Percentiles rank a stretch among this genome's conserved stretches.
Evolutionary conservation across 371 early-diverging fungal species (phyloP).

Genomic region (Rhizopus stolonifer): DNA sequence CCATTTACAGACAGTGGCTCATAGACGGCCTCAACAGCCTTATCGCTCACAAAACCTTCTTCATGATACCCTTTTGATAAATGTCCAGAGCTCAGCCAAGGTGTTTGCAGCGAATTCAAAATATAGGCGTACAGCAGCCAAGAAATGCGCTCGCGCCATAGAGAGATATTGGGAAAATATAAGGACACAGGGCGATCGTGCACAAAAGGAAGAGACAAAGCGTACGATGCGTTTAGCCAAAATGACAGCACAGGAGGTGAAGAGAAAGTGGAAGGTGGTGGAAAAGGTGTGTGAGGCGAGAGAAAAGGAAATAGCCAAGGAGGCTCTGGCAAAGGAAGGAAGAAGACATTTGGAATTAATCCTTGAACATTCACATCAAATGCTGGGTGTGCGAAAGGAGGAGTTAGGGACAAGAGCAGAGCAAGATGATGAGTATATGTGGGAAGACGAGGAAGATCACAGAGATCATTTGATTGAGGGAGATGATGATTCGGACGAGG

Average conservation of each 20-base stretch:
- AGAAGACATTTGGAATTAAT: slow-evolving; percentile 66
- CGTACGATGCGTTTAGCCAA: slow-evolving; percentile 61
- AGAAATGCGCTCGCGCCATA: slow-evolving; percentile 60
- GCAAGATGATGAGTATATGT: slow-evolving; percentile 27
- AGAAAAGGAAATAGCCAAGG: slow-evolving; percentile 57
- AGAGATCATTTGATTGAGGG: slow-evolving; percentile 38
- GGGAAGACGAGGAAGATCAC: slow-evolving; percentile 22
- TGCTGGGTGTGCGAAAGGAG: slow-evolving; percentile 68
- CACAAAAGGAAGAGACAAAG: slow-evolving; percentile 52
- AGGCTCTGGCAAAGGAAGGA: slow-evolving; percentile 62
- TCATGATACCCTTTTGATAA: slow-evolving; percentile 38
- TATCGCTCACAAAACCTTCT: slow-evolving; percentile 19
- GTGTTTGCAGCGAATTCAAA: slow-evolving; percentile 42
- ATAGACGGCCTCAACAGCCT: slow-evolving; percentile 40
- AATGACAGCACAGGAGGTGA: slow-evolving; percentile 63
- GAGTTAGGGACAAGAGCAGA: slow-evolving; percentile 29
- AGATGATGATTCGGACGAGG: slow-evolving; percentile 30
- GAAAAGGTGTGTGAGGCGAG: slow-evolving; percentile 61
- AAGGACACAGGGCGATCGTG: slow-evolving; percentile 52
- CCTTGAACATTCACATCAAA: slow-evolving; percentile 70
- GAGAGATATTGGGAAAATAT: slow-evolving; percentile 56
- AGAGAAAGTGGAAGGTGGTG: slow-evolving; percentile 67
- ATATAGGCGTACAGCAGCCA: slow-evolving; percentile 48
- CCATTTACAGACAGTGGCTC: slow-evolving; percentile 27
- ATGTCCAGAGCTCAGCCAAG: slow-evolving; percentile 41